Percentiles rank a stretch among this genome's conserved stretches.
Evolutionary conservation across 2,329 filamentous ascomycete genomes (phyloP).

Genomic region (Arthrobotrys sinensis): DNA sequence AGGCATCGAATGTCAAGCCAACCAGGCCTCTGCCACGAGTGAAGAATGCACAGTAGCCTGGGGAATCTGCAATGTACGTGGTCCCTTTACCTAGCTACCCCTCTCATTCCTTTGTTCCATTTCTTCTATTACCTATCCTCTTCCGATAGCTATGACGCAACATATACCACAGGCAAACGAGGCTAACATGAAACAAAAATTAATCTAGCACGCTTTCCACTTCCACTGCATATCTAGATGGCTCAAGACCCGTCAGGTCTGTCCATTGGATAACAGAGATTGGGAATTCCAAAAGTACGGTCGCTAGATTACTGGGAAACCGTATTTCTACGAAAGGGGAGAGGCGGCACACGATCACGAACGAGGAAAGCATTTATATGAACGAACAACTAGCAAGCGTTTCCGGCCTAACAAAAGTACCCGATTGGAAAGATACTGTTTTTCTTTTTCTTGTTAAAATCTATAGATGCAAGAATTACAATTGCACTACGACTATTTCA

Average conservation of each 20-base stretch:
- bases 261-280: conserved; percentile 95
- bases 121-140: neutral
- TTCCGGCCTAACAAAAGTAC: conserved; percentile 24
- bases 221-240: conserved; percentile 99
- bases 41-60: conserved; percentile 99
- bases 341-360: conserved; percentile 14
- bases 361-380: conserved; percentile 18
- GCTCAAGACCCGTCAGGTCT: conserved; percentile 99
- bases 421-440: conserved; percentile 27
- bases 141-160: conserved; percentile 32
- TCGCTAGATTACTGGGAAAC: conserved; percentile 69
- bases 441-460: conserved; percentile 6
- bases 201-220: conserved; percentile 91
- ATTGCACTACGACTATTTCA: conserved; percentile 16
- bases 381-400: conserved; percentile 22
- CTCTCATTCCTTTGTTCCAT: conserved; percentile 16
- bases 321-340: conserved; percentile 23
- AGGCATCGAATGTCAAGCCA: conserved; percentile 99
- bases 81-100: conserved; percentile 11
- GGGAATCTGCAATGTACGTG: conserved; percentile 96
- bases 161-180: conserved; percentile 14
- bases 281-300: conserved; percentile 99
- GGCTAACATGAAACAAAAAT: conserved; percentile 5
- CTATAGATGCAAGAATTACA: conserved; percentile 17
- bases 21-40: conserved; percentile 95